Evolutionary conservation across 164 flowering plant species (phyloP).

Genomic region (Tetracentron sinense): DNA sequence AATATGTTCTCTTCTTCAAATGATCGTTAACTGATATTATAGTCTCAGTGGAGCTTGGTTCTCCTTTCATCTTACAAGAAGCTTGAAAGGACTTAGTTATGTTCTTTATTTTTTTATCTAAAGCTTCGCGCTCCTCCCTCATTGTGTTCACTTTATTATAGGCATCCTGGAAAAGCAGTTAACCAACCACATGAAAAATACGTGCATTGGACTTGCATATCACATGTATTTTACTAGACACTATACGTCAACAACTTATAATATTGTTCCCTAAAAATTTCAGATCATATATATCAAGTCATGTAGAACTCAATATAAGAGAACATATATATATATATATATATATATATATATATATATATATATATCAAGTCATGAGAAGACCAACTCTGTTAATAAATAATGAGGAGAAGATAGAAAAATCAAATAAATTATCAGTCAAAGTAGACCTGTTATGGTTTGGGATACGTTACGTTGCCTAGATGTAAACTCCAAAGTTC

Average conservation of each 20-base stretch:
- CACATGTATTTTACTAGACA: background rate
- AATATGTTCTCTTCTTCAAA: conserved; percentile 38
- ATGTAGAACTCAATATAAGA: too few relatives aligned
- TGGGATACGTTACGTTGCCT: background rate
- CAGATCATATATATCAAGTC: background rate
- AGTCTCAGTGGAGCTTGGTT: conserved; percentile 34
- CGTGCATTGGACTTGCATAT: background rate
- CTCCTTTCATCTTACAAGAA: conserved; percentile 45
- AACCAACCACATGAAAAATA: background rate
- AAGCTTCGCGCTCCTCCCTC: conserved; percentile 46
- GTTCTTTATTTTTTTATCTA: conserved; percentile 41
- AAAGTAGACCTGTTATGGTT: background rate
- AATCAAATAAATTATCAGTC: background rate
- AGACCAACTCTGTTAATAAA: background rate
- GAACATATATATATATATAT: background rate
- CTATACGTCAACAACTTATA: background rate
- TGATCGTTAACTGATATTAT: conserved; percentile 36
- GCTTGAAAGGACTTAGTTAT: conserved; percentile 35
- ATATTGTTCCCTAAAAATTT: background rate
- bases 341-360: too few relatives aligned
- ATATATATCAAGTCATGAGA: background rate
- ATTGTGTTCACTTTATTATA: conserved; percentile 28
- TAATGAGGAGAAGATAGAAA: too few relatives aligned
- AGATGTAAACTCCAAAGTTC: background rate
- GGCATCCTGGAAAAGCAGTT: conserved; percentile 30